A percentile compares a stretch with the other conserved stretches of the same genome.
Conservation (phyloP, 2,329 filamentous ascomycete genomes). For the Calycina marina region DNA sequence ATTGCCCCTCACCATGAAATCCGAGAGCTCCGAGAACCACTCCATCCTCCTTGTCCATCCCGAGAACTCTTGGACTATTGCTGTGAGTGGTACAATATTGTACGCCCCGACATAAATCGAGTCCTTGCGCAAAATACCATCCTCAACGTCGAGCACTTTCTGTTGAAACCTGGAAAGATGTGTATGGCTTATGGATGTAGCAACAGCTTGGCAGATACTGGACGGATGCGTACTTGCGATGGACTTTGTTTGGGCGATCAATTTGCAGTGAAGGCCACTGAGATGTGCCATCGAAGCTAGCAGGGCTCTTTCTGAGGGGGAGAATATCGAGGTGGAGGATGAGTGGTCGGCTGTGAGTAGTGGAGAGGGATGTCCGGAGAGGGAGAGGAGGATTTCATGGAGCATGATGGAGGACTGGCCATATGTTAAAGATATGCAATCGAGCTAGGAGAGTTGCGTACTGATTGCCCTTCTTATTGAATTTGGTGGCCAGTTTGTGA, state of each 20-base stretch:
- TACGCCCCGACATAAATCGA: constrained; percentile 75
- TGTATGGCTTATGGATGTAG: constrained; percentile 57
- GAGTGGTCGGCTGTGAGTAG: constrained; percentile 50
- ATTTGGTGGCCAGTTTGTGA: constrained; percentile 13
- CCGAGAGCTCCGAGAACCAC: constrained; percentile 66
- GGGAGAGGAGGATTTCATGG: constrained; percentile 93
- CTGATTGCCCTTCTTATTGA: constrained; percentile 5
- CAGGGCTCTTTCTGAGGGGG: constrained; percentile 71
- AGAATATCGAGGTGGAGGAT: constrained; percentile 36
- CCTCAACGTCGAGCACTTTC: constrained; percentile 75
- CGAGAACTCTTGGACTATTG: constrained; percentile 71
- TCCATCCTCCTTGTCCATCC: constrained; percentile 73
- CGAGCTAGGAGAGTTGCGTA: constrained; percentile 1
- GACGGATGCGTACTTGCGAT: constrained; percentile 62
- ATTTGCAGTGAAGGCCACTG: constrained; percentile 60
- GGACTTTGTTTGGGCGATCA: constrained; percentile 50
- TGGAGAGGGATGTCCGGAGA: constrained; percentile 85
- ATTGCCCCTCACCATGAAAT: constrained; percentile 43
- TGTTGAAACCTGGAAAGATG: constrained; percentile 72
- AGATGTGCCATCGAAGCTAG: constrained; percentile 64
- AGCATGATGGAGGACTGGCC: constrained; percentile 47
- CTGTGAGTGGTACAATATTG: constrained; percentile 81
- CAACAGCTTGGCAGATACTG: constrained; percentile 75
- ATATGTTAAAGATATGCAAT: constrained; percentile 1
- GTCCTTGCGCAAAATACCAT: constrained; percentile 60